Percentiles rank a stretch among this genome's conserved stretches.
phyloP scores from a whole-genome alignment of 768 basidiomycete genomes.

The Rhizopogon sp. region DNA sequence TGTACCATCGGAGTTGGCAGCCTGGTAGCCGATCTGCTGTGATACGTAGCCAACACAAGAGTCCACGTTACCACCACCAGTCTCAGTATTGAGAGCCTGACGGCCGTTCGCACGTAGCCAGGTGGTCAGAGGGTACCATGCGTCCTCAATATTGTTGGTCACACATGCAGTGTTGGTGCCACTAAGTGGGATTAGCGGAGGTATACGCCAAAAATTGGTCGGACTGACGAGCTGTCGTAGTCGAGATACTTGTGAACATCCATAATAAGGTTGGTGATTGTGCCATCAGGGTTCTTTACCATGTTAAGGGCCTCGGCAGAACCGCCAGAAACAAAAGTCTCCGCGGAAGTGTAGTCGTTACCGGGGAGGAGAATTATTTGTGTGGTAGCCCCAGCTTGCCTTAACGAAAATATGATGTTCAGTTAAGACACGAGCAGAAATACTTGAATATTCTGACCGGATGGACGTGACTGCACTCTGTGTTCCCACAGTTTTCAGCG shows the following conservation, averaged over 20 bases:
- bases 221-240: conserved; percentile 41
- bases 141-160: conserved; percentile 46
- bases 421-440: background rate
- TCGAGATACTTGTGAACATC: conserved; percentile 66
- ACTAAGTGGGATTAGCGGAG: conserved; percentile 11
- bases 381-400: conserved; percentile 35
- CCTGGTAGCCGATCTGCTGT: conserved; percentile 42
- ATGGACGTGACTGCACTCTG: conserved; percentile 63
- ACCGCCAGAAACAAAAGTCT: conserved; percentile 44
- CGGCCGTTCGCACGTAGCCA: conserved; percentile 47
- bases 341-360: conserved; percentile 50
- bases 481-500: conserved; percentile 19
- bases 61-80: conserved; percentile 50
- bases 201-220: conserved; percentile 10
- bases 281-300: conserved; percentile 43
- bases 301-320: conserved; percentile 43
- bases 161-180: conserved; percentile 42
- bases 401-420: background rate
- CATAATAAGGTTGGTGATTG: conserved; percentile 42
- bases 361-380: conserved; percentile 59
- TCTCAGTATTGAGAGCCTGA: conserved; percentile 57
- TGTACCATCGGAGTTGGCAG: conserved; percentile 44
- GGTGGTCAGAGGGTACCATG: conserved; percentile 40
- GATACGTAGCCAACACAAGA: conserved; percentile 42
- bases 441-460: conserved; percentile 41